Base-by-base conservation (phyloP, 768 basidiomycete species). In the Macrolepiota fuliginosa region DNA sequence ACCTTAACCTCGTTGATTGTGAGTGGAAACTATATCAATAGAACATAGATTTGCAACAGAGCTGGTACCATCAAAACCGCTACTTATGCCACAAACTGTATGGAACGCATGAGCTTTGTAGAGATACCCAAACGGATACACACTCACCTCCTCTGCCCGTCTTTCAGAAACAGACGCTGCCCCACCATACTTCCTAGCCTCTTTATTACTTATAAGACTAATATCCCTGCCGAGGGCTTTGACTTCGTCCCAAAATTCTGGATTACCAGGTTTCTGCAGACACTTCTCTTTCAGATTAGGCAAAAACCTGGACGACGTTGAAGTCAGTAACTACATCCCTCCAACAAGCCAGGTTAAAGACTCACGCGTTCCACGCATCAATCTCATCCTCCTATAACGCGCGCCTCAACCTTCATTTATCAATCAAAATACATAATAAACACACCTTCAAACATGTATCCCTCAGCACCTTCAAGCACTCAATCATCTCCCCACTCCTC, bases 291-390 rank as follows among this genome's bases (percentile, higher is more conserved):
- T 87, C 19, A 94, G 73, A 22, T 84, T 77, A 13, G 69, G 72
- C 50, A 93, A 63, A 69, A 92, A 91, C 15, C 91, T 92, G 47
- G 17, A 56, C 51, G 58, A 19, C 36, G 35, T 59, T 50, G 29
- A 42, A 56, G 49, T 24, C 15, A 64, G 40, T 4, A 45, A 32
- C 29, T 56, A 19, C 22, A 13, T n/a, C n/a, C n/a, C n/a, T n/a
- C n/a, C n/a, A n/a, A 24, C 24, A 49, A 24, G 13, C 13, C n/a
- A n/a, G n/a, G 13, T 10, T 32, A 19, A 45, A 19, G 39, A 77
- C 83, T 65, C 65, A 89, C 88, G 69, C 74, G 73, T 94, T 94
- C 92, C 92, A 94, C 35, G 83, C 83, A 49, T 90, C 88, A 39
- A 93, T 83, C 71, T 94, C 91, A 71, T 93, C 90, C 74, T 93